Percentiles rank a stretch among this genome's conserved stretches.
phyloP scores from a whole-genome alignment of 371 early-diverging fungal genomes.

The Choanephora cucurbitarum region DNA sequence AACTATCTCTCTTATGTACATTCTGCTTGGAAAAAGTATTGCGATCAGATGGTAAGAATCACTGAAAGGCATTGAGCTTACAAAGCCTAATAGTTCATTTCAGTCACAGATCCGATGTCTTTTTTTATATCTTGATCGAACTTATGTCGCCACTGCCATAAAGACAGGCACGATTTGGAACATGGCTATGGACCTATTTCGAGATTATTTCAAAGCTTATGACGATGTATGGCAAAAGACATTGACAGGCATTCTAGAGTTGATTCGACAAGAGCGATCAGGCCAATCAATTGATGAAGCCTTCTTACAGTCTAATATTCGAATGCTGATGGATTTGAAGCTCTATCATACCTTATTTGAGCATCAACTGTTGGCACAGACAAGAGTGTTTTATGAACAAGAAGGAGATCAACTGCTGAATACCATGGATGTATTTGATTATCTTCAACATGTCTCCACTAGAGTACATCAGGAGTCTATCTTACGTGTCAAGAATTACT shows the following conservation, averaged over 20 bases:
- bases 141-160: conserved; percentile 74
- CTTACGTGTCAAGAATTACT: conserved; percentile 65
- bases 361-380: conserved; percentile 58
- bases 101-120: conserved; percentile 80
- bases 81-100: neutral
- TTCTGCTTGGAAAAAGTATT: conserved; percentile 66
- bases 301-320: conserved; percentile 63
- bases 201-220: conserved; percentile 55
- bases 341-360: conserved; percentile 78
- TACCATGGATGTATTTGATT: conserved; percentile 61
- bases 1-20: conserved; percentile 59
- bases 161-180: conserved; percentile 81
- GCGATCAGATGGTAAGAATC: conserved; percentile 72
- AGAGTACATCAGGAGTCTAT: conserved; percentile 73
- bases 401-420: conserved; percentile 66
- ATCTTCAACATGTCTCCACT: conserved; percentile 66
- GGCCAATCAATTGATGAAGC: conserved; percentile 11
- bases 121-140: conserved; percentile 91
- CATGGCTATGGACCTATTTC: conserved; percentile 78
- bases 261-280: conserved; percentile 61
- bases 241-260: conserved; percentile 50
- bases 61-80: neutral
- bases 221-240: conserved; percentile 54
- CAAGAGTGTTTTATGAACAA: conserved; percentile 67
- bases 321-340: conserved; percentile 81